Conservation (phyloP, 176 grass and related monocot genomes). For the Miscanthus lutarioriparius region DNA sequence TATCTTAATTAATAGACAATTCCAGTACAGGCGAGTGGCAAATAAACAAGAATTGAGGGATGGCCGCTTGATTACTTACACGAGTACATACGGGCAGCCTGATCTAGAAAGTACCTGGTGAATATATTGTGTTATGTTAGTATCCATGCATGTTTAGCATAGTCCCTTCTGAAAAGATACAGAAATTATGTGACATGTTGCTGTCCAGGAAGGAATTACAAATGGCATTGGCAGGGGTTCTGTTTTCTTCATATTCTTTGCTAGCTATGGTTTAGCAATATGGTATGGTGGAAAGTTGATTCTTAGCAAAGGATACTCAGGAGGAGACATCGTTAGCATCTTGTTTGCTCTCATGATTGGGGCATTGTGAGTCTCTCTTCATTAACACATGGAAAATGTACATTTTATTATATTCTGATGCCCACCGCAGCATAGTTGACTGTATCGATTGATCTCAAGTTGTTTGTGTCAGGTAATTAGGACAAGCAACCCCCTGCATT, state of each 20-base stretch:
- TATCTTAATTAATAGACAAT: too few relatives aligned
- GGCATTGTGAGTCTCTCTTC: background rate
- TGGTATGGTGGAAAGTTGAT: background rate
- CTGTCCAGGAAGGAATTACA: background rate
- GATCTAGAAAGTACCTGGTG: too few relatives aligned
- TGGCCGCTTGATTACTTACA: too few relatives aligned
- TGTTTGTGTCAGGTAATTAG: conserved; percentile 6
- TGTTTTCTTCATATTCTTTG: background rate
- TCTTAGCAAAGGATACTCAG: background rate
- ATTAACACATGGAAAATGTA: background rate
- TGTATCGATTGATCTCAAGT: background rate
- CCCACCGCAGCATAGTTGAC: background rate
- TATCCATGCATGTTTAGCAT: too few relatives aligned
- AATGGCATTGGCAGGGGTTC: conserved; percentile 3
- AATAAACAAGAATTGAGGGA: too few relatives aligned
- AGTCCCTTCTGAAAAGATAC: too few relatives aligned
- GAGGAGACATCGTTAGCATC: background rate
- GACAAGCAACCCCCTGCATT: background rate
- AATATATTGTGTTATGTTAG: too few relatives aligned
- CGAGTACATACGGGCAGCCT: too few relatives aligned
- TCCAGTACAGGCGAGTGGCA: too few relatives aligned
- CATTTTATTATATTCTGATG: background rate
- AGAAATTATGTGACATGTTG: too few relatives aligned
- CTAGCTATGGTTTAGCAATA: conserved; percentile 2
- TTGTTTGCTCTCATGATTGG: background rate